A percentile compares a stretch with the other conserved stretches of the same genome.
These are phyloP conservation scores for Cystobasidium pallidum DNA, from an alignment of 1,284 basidiomycete species.

Conservation along the genomic window DNA sequence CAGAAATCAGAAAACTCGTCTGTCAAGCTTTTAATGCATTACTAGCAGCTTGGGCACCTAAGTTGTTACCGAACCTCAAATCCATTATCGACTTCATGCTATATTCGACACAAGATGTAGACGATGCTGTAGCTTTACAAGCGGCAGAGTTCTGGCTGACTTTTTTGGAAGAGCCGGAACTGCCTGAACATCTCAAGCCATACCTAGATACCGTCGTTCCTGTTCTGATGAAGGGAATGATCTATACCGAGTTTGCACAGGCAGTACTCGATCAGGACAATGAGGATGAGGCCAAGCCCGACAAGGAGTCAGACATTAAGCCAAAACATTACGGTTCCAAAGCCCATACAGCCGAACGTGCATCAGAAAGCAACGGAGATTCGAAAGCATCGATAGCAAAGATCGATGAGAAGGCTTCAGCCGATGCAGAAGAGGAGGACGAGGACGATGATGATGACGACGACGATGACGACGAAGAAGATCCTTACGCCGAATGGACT, in stretches of 20 bases:
- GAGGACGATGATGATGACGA: conserved; percentile 83
- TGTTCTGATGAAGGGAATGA: conserved; percentile 92
- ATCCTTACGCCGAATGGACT: conserved; percentile 98
- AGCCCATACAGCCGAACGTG: conserved; percentile 61
- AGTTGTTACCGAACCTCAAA: conserved; percentile 91
- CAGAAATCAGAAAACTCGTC: conserved; percentile 91
- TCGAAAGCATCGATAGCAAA: conserved; percentile 48
- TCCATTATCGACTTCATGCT: conserved; percentile 99
- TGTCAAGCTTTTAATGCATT: conserved; percentile 94
- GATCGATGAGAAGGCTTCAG: conserved; percentile 42
- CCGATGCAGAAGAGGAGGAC: conserved; percentile 61
- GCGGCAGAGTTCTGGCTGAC: conserved; percentile 99
- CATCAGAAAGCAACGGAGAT: conserved; percentile 46
- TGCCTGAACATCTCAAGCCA: conserved; percentile 80
- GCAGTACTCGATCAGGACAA: conserved; percentile 85
- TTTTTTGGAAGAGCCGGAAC: conserved; percentile 90
- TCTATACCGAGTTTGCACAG: conserved; percentile 95
- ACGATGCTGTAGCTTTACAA: conserved; percentile 90
- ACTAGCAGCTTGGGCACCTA: conserved; percentile 88
- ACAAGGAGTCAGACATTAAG: conserved; percentile 89
- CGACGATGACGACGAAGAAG: conserved; percentile 91
- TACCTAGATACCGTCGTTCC: conserved; percentile 87
- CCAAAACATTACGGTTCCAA: conserved; percentile 87
- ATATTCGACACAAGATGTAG: conserved; percentile 94
- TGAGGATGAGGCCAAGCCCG: conserved; percentile 70